phyloP scores from a whole-genome alignment of 768 basidiomycete genomes.

The Kwoniella heveanensis region DNA sequence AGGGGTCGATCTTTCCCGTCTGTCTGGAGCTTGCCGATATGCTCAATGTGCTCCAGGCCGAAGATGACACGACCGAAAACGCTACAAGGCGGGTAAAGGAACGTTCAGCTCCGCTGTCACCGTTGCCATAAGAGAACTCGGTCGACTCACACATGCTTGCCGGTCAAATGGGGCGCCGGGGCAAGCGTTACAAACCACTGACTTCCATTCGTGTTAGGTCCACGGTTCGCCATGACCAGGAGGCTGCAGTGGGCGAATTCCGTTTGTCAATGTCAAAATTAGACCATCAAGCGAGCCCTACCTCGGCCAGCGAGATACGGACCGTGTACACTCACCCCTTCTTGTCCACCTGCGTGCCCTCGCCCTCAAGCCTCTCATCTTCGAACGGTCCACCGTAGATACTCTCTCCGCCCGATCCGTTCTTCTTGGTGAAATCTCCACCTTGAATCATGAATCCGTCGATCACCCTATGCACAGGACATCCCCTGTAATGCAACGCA shows the following conservation, averaged over 20 bases:
- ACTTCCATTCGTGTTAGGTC: slow-evolving; percentile 76
- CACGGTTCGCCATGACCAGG: slow-evolving; percentile 81
- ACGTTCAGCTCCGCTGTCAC: neutral
- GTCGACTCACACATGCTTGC: slow-evolving; percentile 55
- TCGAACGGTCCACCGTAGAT: slow-evolving; percentile 63
- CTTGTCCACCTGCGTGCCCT: slow-evolving; percentile 58
- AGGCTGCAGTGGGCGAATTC: no score
- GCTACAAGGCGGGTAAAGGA: slow-evolving; percentile 19
- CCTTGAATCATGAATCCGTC: slow-evolving; percentile 70
- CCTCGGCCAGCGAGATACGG: no score
- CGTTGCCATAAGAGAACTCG: no score
- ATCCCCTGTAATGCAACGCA: slow-evolving; percentile 80
- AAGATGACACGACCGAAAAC: slow-evolving; percentile 53
- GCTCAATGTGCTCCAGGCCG: slow-evolving; percentile 61
- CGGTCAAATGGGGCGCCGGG: slow-evolving; percentile 62
- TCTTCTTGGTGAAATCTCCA: slow-evolving; percentile 71
- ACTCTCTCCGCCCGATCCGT: slow-evolving; percentile 56
- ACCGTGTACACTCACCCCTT: slow-evolving; percentile 61
- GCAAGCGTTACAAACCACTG: slow-evolving; percentile 84
- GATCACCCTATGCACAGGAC: slow-evolving; percentile 76
- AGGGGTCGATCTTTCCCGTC: slow-evolving; percentile 76
- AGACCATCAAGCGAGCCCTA: no score
- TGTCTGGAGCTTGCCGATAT: slow-evolving; percentile 67
- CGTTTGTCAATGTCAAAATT: no score
- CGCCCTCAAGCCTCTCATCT: slow-evolving; percentile 71